These are phyloP conservation scores for Stagonosporopsis tanaceti DNA, from an alignment of 2,329 filamentous ascomycete genomes.

Conservation along the genomic window DNA sequence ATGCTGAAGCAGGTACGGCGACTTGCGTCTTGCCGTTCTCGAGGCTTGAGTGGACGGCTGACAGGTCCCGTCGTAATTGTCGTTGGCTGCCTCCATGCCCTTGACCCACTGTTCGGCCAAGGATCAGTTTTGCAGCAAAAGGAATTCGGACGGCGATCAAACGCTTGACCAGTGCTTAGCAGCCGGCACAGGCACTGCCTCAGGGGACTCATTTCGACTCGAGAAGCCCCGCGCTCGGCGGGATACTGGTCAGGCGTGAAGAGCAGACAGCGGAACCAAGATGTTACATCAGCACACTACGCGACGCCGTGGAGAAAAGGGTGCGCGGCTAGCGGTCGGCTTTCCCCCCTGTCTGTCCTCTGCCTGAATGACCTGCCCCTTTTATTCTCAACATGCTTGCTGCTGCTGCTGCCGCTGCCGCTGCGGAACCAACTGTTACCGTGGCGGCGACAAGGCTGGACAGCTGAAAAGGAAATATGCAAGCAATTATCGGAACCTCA, in stretches of 20 bases:
- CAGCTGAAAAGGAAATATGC: constrained; percentile 7
- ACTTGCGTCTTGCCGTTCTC: constrained; percentile 21
- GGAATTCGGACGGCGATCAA: constrained; percentile 50
- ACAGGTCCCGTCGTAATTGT: constrained; percentile 32
- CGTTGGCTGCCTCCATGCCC: constrained; percentile 9
- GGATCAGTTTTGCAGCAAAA: constrained; percentile 31
- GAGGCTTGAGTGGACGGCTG: constrained; percentile 20
- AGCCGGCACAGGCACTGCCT: constrained; percentile 37
- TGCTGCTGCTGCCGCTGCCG: constrained; percentile 9
- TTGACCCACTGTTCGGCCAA: constrained; percentile 9
- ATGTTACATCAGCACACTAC: constrained; percentile 24
- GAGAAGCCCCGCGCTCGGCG: constrained; percentile 26
- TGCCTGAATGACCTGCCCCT: constrained; percentile 15
- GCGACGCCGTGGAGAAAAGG: constrained; percentile 34
- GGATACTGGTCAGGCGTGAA: constrained; percentile 21
- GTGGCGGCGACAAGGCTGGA: constrained; percentile 4
- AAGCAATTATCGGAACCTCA: background rate
- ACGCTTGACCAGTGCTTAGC: constrained; percentile 49
- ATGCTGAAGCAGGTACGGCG: constrained; percentile 36
- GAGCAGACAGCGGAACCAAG: constrained; percentile 29
- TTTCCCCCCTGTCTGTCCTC: constrained; percentile 27
- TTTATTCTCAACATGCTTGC: constrained; percentile 8
- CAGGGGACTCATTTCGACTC: constrained; percentile 45
- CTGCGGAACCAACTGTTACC: constrained; percentile 1
- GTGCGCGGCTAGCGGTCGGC: constrained; percentile 31